Base-by-base conservation (phyloP, 1,284 basidiomycete genomes). In the Pseudozyma sp. region DNA sequence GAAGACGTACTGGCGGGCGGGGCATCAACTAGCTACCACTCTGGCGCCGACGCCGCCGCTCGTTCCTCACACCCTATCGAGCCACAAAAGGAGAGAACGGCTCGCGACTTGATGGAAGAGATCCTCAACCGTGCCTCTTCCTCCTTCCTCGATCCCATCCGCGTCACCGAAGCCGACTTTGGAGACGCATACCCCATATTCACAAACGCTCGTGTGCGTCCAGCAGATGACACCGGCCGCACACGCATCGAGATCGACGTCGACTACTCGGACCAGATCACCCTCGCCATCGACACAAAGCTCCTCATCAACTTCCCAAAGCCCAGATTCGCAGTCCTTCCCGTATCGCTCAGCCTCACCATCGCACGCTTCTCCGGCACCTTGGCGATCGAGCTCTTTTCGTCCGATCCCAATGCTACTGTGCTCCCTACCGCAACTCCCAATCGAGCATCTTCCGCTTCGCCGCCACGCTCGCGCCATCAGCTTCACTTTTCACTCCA, bases 291-390 rank as follows among this genome's bases (percentile, higher is more conserved):
- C 37, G 87, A 88, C 13, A 89, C 88, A 0, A 85, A 86, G n/a
- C 85, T 89, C 5, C 80, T 88, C 17, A 83, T 89, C 81, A 89
- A 89, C 77, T 87, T 88, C 54, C 88, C 88, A 24, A 85, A 86
- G 39, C 87, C 88, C 6, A 81, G 87, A 5, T 89, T 89, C 67
- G 88, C 88, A 5, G 86, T 88, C 5, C 79, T 89, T 9, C 88
- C 88, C 1, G 86, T 89, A 42, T 85, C 86, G 9, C 84, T 89
- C 24, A 86, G 87, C 5, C 85, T 89, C 8, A 87, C 87, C 30
- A 83, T 89, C 13, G 86, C 87, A 0, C 86, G 87, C 4, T 86
- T 89, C 64, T 87, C 86, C 5, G 88, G 88, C 7, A 89, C 88
- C 0, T 84, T 88, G 63, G 37, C 67, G 1, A 40, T 70, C 39